Base-by-base conservation (phyloP, 805 yeast genomes). In the Candida xiaguanensis region DNA sequence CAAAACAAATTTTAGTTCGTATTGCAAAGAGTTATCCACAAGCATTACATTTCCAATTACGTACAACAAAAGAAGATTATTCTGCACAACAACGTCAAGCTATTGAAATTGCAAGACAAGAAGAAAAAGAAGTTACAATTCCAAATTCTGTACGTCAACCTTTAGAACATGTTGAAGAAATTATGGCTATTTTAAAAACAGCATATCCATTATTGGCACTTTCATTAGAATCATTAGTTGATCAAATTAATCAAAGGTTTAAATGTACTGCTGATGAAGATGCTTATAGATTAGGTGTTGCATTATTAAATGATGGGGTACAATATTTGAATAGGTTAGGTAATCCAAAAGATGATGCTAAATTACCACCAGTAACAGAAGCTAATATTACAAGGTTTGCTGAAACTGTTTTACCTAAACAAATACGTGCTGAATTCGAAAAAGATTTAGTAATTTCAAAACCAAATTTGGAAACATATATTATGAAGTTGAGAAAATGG, bases 11-110 rank as follows among this genome's bases (percentile, higher is more conserved):
- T 31, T 72, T 93, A 56, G 85, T 89, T 39, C 74, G 93, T 48
- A 93, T 93, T 55, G 99, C 99, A 1, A 93, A 93, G 67, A 82
- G 89, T 38, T 95, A 85, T 63, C 99, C 99, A 1, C 99, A 93
- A 63, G 96, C 99, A 0, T 72, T 93, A 41, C 98, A 93, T 55
- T 93, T 90, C 80, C 97, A 90, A 54, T 71, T 93, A 51, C 73
- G 99, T 41, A 93, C 99, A 1, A 87, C 98, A 0, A 86, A 85
- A 56, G 99, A 93, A 56, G 99, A 93, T 51, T 87, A 82, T 61
- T 82, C 89, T 3, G 89, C 85, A 2, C 75, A 89, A 38, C 95
- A 89, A 58, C 74, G 91, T 40, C 96, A 87, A 58, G 77, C 80
- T 17, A 46, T 58, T 43, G 73, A 65, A 34, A 37, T 61, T 28